Percentiles rank a stretch among this genome's conserved stretches.
Evolutionary conservation across 768 basidiomycete genomes (phyloP).

Genomic region (Podaxis carcinomalis): DNA sequence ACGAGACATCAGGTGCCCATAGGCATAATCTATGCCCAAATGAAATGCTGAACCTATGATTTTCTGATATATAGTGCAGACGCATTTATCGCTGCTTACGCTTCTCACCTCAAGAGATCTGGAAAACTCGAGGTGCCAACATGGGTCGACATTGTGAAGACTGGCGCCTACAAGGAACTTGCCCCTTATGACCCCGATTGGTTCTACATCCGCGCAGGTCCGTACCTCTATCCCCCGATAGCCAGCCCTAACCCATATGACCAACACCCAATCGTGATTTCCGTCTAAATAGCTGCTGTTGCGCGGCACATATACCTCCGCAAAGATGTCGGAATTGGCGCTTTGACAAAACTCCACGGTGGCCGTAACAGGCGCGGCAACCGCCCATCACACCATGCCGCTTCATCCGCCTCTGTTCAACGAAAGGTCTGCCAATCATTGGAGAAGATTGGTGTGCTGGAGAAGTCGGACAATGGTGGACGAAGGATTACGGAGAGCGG

Average conservation of each 20-base stretch:
- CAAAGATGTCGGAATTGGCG: conserved; percentile 93
- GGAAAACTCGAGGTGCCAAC: conserved; percentile 99
- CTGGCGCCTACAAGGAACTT: conserved; percentile 95
- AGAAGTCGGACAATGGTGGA: conserved; percentile 90
- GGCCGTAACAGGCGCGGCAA: conserved; percentile 93
- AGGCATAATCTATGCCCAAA: conserved; percentile 1
- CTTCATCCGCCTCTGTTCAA: conserved; percentile 84
- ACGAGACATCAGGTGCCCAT: conserved; percentile 67
- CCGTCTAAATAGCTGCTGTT: conserved; percentile 65
- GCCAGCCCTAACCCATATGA: conserved; percentile 1
- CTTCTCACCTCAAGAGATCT: conserved; percentile 94
- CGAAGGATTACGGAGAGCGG: conserved; percentile 96
- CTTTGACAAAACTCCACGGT: conserved; percentile 94
- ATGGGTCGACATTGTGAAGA: conserved; percentile 99
- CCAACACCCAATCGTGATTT: not conserved
- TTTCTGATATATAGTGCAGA: conserved; percentile 61
- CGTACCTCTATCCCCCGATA: conserved; percentile 25
- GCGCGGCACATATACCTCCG: conserved; percentile 99
- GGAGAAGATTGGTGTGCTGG: conserved; percentile 98
- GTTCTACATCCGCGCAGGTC: conserved; percentile 98
- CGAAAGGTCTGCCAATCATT: conserved; percentile 95
- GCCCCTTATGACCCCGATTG: conserved; percentile 99
- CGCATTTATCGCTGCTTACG: conserved; percentile 89
- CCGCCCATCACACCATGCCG: conserved; percentile 92
- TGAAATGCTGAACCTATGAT: conserved; percentile 16